These are phyloP conservation scores for Fusarium sp. DNA, from an alignment of 2,329 filamentous ascomycete genomes.

Conservation along the genomic window DNA sequence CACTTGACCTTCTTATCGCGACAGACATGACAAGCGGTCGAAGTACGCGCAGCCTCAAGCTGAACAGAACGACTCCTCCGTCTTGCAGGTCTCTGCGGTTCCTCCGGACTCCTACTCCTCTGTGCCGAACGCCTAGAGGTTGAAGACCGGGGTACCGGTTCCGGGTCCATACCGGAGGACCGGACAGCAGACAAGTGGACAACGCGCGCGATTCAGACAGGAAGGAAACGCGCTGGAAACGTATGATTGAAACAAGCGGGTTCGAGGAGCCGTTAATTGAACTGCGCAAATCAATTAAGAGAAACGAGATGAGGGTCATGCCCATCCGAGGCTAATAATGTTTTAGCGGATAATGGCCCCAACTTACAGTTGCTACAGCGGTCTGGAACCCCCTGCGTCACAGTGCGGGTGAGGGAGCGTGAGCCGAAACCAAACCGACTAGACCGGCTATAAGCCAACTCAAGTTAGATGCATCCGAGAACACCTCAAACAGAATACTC, in stretches of 20 bases:
- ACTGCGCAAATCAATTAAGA: neutral
- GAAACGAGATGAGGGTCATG: neutral
- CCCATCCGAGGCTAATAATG: neutral
- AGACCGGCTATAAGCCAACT: neutral
- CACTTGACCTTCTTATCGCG: constrained; percentile 21
- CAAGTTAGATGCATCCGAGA: neutral
- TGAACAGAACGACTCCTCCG: constrained; percentile 13
- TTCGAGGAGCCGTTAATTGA: neutral
- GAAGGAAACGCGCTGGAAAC: neutral
- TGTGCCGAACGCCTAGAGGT: neutral
- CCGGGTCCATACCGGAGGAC: neutral
- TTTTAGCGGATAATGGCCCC: neutral
- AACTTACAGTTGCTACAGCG: neutral
- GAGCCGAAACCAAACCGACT: neutral
- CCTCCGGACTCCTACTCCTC: constrained; percentile 2
- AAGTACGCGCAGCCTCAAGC: constrained; percentile 16
- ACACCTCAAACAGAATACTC: neutral
- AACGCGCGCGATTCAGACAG: neutral
- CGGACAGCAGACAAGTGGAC: neutral
- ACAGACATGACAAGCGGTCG: constrained; percentile 17
- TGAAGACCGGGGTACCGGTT: neutral
- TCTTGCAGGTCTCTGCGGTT: constrained; percentile 5
- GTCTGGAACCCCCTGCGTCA: neutral
- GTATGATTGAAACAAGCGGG: neutral
- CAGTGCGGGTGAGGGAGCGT: neutral